These are phyloP conservation scores for Epichloe aotearoae DNA, from an alignment of 2,329 filamentous ascomycete species.

Conservation along the genomic window DNA sequence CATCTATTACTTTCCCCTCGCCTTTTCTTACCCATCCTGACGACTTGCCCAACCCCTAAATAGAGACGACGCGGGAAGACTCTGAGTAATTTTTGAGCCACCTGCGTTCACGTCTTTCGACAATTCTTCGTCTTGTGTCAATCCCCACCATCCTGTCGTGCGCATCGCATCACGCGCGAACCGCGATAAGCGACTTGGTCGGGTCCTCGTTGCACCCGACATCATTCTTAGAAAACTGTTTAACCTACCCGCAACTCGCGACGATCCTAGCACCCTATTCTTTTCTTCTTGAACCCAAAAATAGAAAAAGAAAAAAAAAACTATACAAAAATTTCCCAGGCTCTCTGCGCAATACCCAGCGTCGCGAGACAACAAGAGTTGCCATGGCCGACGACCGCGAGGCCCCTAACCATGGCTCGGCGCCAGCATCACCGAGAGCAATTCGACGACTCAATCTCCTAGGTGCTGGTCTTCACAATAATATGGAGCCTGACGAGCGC, in stretches of 20 bases:
- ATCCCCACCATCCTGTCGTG: background rate
- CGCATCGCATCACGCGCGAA: background rate
- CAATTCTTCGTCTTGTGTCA: no score
- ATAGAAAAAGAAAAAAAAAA: background rate
- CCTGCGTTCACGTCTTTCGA: no score
- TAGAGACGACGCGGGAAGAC: no score
- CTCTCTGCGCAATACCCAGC: background rate
- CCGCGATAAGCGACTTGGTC: background rate
- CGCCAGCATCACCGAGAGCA: slow-evolving; percentile 21
- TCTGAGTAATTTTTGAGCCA: no score
- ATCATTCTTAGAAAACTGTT: background rate
- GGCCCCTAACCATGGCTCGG: slow-evolving; percentile 14
- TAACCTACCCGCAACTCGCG: background rate
- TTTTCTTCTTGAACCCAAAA: background rate
- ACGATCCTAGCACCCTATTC: background rate
- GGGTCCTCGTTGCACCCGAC: background rate
- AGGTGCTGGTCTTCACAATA: slow-evolving; percentile 14
- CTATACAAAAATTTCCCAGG: no score
- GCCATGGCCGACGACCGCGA: slow-evolving; percentile 21
- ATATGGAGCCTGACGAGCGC: slow-evolving; percentile 27
- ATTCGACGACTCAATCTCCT: slow-evolving; percentile 15
- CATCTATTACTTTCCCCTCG: no score
- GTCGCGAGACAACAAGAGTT: background rate
- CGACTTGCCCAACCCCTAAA: no score
- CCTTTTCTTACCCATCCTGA: no score